Evolutionary conservation across 2,329 filamentous ascomycete genomes (phyloP).

Genomic region (Aspergillus udagawae): DNA sequence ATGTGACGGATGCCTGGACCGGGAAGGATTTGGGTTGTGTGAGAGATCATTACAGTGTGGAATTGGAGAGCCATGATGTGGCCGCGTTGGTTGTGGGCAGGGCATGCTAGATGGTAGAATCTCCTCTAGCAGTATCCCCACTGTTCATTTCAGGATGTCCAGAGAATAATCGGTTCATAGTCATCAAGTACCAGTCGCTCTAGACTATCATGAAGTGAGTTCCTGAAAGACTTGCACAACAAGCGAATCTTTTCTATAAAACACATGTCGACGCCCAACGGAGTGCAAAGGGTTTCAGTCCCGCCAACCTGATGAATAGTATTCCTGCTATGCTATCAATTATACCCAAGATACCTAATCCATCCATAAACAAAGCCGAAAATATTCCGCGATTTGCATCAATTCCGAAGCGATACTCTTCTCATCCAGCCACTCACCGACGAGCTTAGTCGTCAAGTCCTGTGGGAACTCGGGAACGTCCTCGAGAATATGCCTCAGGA

Average conservation of each 20-base stretch:
- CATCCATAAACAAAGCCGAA: background rate
- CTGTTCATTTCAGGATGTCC: background rate
- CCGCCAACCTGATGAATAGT: background rate
- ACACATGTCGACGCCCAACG: background rate
- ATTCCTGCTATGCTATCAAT: background rate
- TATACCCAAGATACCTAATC: background rate
- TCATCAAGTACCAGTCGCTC: no score
- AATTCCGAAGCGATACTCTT: background rate
- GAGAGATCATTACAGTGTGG: constrained; percentile 16
- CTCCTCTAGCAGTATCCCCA: background rate
- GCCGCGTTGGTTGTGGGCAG: constrained; percentile 26
- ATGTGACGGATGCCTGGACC: constrained; percentile 28
- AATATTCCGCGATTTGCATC: background rate
- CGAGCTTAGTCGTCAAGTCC: constrained; percentile 17
- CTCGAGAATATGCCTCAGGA: constrained; percentile 12
- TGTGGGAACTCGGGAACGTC: constrained; percentile 12
- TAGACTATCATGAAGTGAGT: background rate
- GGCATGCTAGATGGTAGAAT: constrained; percentile 2
- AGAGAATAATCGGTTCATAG: background rate
- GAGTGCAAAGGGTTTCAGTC: background rate
- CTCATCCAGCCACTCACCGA: background rate
- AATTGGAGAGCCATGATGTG: constrained; percentile 27
- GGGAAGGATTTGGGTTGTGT: constrained; percentile 30
- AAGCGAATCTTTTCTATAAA: background rate
- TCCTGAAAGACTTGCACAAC: background rate